phyloP scores from a whole-genome alignment of 1,284 basidiomycete genomes.

The Albatrellus sp. region DNA sequence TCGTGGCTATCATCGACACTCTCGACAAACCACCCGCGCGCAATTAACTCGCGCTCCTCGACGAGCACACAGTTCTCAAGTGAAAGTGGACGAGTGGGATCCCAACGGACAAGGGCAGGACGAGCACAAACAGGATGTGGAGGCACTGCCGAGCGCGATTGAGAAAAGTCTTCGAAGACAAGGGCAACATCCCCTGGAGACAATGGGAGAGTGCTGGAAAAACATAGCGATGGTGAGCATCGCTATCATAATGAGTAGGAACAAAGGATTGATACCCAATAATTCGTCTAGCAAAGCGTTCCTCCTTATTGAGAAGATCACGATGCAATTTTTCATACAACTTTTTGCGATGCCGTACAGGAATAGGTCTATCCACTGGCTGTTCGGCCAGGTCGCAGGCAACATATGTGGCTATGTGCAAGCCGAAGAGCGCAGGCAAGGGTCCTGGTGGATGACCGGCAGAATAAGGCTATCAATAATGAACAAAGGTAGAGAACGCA shows the following conservation, averaged over 20 bases:
- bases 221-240: not conserved
- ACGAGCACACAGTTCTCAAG: constrained; percentile 76
- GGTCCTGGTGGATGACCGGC: constrained; percentile 36
- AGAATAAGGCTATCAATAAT: not conserved
- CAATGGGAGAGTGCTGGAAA: constrained; percentile 56
- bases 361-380: constrained; percentile 69
- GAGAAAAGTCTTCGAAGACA: constrained; percentile 79
- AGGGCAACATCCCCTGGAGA: constrained; percentile 73
- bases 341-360: constrained; percentile 77
- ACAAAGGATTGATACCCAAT: constrained; percentile 17
- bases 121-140: constrained; percentile 61
- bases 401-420: constrained; percentile 81
- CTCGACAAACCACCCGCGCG: constrained; percentile 23
- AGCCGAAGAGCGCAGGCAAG: constrained; percentile 79
- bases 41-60: constrained; percentile 60
- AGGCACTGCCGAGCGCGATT: constrained; percentile 70
- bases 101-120: constrained; percentile 74
- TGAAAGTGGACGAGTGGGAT: constrained; percentile 45
- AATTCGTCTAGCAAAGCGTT: constrained; percentile 37
- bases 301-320: constrained; percentile 64
- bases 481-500: not conserved
- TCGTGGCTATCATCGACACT: not conserved
- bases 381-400: constrained; percentile 75
- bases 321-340: constrained; percentile 74
- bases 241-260: not conserved